A percentile compares a stretch with the other conserved stretches of the same genome.
Conservation (phyloP, 768 basidiomycete species). For the Hemileccinum impolitum region DNA sequence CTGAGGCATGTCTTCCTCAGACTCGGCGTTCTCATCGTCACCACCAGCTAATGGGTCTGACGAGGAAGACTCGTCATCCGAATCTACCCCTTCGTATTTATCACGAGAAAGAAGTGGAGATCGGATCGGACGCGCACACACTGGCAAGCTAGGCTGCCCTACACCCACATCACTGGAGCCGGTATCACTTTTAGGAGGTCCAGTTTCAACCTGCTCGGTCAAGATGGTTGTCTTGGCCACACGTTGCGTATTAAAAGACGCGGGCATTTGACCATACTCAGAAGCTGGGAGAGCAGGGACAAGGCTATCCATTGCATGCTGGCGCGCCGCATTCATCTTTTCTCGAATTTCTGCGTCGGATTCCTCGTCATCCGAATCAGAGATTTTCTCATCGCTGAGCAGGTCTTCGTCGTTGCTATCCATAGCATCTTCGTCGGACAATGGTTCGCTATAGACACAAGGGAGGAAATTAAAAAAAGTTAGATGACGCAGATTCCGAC, state of each 20-base stretch:
- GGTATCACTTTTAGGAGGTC: conserved; percentile 3
- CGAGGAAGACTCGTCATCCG: conserved; percentile 82
- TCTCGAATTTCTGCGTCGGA: conserved; percentile 32
- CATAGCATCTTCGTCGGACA: conserved; percentile 59
- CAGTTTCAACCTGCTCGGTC: conserved; percentile 37
- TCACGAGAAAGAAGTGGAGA: conserved; percentile 79
- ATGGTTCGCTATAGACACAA: conserved; percentile 47
- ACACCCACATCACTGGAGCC: conserved; percentile 4
- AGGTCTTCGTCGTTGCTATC: conserved; percentile 31
- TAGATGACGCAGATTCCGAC: background rate
- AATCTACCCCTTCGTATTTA: conserved; percentile 88
- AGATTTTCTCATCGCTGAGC: conserved; percentile 40
- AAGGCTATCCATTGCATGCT: conserved; percentile 72
- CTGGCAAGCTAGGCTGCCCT: conserved; percentile 11
- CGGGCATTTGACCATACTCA: conserved; percentile 88
- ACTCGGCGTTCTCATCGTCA: conserved; percentile 52
- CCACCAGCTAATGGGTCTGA: conserved; percentile 42
- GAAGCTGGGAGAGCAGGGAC: conserved; percentile 75
- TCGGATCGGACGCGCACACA: conserved; percentile 51
- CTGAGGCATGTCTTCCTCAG: conserved; percentile 79
- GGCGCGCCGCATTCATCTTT: conserved; percentile 39
- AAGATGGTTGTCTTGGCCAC: conserved; percentile 47
- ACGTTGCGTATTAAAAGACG: conserved; percentile 72
- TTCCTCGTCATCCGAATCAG: conserved; percentile 44
- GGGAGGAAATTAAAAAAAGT: background rate